Percentiles rank a stretch among this genome's conserved stretches.
Evolutionary conservation across 257 asterid species (phyloP).

Genomic region (Solanum gandarillasii): DNA sequence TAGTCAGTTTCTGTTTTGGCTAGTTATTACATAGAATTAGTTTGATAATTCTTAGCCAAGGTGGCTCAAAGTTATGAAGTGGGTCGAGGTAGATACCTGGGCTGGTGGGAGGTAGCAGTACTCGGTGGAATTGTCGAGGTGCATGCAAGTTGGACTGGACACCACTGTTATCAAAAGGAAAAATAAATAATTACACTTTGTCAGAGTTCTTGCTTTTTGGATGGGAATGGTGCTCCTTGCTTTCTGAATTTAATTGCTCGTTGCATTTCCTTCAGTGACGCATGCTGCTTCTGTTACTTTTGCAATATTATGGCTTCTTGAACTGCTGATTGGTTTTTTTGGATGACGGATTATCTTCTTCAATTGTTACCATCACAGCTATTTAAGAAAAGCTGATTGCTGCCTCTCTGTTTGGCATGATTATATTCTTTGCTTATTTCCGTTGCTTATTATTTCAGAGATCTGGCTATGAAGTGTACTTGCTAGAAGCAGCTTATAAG

Average conservation of each 20-base stretch:
- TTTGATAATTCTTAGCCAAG: neutral
- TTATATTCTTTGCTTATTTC: conserved; percentile 5
- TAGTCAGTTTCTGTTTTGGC: neutral
- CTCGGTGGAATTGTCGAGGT: neutral
- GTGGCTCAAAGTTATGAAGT: neutral
- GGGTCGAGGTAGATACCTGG: neutral
- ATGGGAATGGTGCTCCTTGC: neutral
- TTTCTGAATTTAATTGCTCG: neutral
- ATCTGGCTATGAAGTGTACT: conserved; percentile 91
- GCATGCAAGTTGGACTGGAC: neutral
- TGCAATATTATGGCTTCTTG: neutral
- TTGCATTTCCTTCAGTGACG: neutral
- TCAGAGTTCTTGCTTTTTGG: neutral
- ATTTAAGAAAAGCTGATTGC: neutral
- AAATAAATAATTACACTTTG: neutral
- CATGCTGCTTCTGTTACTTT: neutral
- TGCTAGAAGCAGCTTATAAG: conserved; percentile 89
- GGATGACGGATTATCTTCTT: neutral
- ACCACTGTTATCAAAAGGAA: neutral
- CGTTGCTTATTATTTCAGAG: conserved; percentile 52
- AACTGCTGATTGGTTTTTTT: neutral
- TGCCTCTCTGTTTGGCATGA: neutral
- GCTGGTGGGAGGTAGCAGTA: neutral
- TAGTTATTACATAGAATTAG: neutral
- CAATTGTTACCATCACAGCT: neutral